A percentile compares a stretch with the other conserved stretches of the same genome.
Conservation (phyloP, 257 asterid genomes). For the Nicotiana tabacum region DNA sequence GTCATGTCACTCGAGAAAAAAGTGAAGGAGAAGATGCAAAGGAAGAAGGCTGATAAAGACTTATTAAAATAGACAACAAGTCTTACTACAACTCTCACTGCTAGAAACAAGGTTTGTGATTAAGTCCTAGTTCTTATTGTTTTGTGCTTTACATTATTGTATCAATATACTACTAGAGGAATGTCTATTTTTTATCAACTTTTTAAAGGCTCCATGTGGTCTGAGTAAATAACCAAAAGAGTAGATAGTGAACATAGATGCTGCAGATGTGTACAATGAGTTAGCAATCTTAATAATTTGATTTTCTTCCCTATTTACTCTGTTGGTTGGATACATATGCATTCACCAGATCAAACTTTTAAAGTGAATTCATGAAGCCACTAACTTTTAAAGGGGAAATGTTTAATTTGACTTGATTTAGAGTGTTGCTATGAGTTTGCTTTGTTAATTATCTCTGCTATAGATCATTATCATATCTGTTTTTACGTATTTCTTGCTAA, state of each 20-base stretch:
- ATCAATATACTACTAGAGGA: not conserved
- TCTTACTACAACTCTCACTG: conserved; percentile 73
- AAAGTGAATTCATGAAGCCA: no score
- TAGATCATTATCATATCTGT: no score
- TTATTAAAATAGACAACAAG: conserved; percentile 47
- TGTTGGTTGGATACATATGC: no score
- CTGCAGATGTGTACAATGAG: conserved; percentile 23
- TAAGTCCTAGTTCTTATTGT: not conserved
- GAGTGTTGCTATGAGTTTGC: no score
- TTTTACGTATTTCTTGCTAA: no score
- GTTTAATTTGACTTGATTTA: no score
- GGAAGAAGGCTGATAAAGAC: conserved; percentile 22
- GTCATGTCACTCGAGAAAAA: conserved; percentile 40
- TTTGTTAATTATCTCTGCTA: no score
- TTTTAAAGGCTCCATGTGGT: conserved; percentile 75
- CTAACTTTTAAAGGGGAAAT: no score
- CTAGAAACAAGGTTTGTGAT: conserved; percentile 61
- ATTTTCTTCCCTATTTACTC: no score
- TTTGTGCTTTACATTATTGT: not conserved
- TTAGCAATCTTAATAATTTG: no score
- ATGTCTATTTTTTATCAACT: not conserved
- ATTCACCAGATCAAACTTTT: no score
- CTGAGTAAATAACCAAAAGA: conserved; percentile 35
- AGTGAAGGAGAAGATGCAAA: conserved; percentile 23
- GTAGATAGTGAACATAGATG: conserved; percentile 61